Conservation (phyloP, 2,329 filamentous ascomycete genomes). For the Monilinia fructicola region DNA sequence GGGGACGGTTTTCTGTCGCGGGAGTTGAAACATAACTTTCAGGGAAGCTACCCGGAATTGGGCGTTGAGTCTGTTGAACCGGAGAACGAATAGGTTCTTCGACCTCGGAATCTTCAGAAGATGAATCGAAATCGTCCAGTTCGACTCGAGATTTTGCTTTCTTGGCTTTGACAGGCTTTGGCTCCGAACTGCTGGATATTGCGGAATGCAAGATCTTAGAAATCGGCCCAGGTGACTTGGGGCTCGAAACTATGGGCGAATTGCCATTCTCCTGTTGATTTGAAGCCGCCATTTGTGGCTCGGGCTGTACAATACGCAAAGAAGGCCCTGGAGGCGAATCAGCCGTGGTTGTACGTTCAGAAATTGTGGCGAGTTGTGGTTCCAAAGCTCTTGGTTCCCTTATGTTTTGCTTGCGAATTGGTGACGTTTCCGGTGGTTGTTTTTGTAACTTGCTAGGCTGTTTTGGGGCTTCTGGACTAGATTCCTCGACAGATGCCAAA, state of each 20-base stretch:
- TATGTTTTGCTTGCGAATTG: constrained; percentile 30
- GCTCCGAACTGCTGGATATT: constrained; percentile 46
- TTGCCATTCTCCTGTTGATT: constrained; percentile 34
- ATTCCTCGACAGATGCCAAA: constrained; percentile 32
- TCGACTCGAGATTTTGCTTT: constrained; percentile 62
- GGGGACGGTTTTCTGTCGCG: constrained; percentile 40
- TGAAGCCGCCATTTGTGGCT: constrained; percentile 35
- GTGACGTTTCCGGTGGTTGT: constrained; percentile 44
- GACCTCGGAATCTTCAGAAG: constrained; percentile 44
- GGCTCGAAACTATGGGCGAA: constrained; percentile 42
- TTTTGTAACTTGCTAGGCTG: constrained; percentile 71
- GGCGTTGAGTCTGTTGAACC: constrained; percentile 34
- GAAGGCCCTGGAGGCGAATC: constrained; percentile 37
- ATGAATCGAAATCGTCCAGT: constrained; percentile 66
- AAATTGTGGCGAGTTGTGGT: constrained; percentile 32
- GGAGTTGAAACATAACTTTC: constrained; percentile 38
- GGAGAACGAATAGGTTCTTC: constrained; percentile 35
- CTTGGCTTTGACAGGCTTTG: constrained; percentile 56
- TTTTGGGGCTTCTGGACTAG: constrained; percentile 48
- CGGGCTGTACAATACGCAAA: constrained; percentile 38
- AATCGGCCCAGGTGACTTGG: constrained; percentile 43
- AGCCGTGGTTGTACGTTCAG: constrained; percentile 34
- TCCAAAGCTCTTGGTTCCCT: constrained; percentile 34
- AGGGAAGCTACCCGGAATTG: constrained; percentile 41
- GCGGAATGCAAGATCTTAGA: constrained; percentile 47